Conservation (phyloP, 176 grass and related monocot genomes). For the Chrysopogon serrulatus region DNA sequence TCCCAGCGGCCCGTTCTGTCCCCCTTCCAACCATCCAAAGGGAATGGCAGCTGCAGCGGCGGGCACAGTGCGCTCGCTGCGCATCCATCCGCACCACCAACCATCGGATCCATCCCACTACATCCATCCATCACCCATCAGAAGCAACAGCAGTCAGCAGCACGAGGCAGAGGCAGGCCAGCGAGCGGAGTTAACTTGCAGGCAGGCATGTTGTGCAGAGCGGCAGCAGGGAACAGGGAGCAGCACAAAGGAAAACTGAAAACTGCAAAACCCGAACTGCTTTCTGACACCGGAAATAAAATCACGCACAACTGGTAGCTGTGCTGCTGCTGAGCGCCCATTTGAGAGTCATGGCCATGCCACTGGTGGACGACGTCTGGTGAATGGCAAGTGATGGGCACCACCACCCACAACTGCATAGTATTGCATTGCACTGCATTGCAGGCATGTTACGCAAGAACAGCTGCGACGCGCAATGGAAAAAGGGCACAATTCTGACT, state of each 20-base stretch:
- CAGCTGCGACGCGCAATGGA: conserved; percentile 20
- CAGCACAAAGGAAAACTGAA: not conserved
- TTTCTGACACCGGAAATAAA: not conserved
- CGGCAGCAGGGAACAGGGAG: not conserved
- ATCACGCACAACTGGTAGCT: not conserved
- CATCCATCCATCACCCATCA: not conserved
- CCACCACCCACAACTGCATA: not conserved
- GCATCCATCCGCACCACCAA: too few relatives aligned
- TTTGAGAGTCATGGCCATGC: not conserved
- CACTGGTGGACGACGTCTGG: not conserved
- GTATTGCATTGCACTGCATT: not conserved
- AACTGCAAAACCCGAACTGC: not conserved
- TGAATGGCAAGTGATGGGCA: not conserved
- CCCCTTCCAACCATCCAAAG: conserved; percentile 32
- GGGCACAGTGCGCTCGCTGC: not conserved
- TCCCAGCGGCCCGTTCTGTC: not conserved
- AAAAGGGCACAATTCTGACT: conserved; percentile 18
- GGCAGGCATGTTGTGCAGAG: not conserved
- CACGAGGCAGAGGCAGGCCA: too few relatives aligned
- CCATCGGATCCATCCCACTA: not conserved
- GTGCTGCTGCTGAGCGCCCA: not conserved
- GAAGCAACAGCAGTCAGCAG: too few relatives aligned
- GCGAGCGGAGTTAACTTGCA: too few relatives aligned
- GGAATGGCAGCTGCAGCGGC: not conserved
- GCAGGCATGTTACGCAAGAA: conserved; percentile 35